Evolutionary conservation across 78 protist genomes (phyloP), one percentile per base, ranked within the genome.

Genomic region (Dictyostelium intermedium): DNA sequence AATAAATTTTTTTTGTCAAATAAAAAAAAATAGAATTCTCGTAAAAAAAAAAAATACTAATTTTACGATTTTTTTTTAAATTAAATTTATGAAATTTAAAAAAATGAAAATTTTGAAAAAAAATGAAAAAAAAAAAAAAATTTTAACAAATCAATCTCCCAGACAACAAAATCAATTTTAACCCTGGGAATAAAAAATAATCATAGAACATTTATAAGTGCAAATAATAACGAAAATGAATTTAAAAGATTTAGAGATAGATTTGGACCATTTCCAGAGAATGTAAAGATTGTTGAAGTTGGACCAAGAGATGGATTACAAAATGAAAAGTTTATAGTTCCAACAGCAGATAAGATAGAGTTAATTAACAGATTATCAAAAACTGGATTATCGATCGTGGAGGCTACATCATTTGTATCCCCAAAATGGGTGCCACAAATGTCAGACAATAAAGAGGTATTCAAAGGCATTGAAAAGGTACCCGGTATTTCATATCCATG

Each of bases 231-330:
- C 7, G 61, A 50, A 50, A 50, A 50, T 50, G 73, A 63, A 25
- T 63, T 63, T 63, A 25, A 25, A 63, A 63, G 8, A 63, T 70
- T 70, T 70, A 39, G 23, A 76, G 8, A n/a, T 23, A 85, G 84
- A 78, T 89, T 94, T 78, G 96, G 96, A 82, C 85, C 91, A 76
- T 83, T 97, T 35, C 98, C 97, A 35, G 73, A 87, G 30, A 43
- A n/a, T 74, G 99, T 98, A 41, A 96, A 92, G 82, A 97, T 98
- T 60, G 97, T 97, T 14, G 99, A 98, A 27, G 98, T 98, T 7
- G 98, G 99, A 13, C 97, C 99, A 16, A 77, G 98, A 32, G 99
- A 98, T 61, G 99, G 99, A 9, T 70, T 98, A 77, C 99, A 98
- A 85, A 98, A 97, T 87, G 99, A 98, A 91, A 92, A 95, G 61